These are phyloP conservation scores for Ceratobasidium sp. DNA, from an alignment of 1,284 basidiomycete genomes.

Conservation along the genomic window DNA sequence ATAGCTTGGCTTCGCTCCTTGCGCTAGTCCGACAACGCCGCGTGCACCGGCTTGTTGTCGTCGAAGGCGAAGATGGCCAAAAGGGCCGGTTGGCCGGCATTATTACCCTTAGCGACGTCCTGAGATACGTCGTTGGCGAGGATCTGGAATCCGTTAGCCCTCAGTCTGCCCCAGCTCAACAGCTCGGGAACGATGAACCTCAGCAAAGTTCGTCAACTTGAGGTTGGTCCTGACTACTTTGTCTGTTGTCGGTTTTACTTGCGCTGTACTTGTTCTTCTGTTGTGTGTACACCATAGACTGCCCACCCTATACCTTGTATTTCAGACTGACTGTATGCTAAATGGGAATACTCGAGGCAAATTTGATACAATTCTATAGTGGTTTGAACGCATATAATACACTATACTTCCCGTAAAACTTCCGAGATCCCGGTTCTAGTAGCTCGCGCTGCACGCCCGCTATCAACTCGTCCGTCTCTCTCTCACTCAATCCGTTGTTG, in stretches of 20 bases:
- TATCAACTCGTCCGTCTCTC: constrained; percentile 15
- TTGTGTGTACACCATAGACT: constrained; percentile 33
- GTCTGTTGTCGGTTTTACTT: neutral
- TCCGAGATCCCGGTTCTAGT: constrained; percentile 5
- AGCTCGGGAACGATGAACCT: constrained; percentile 24
- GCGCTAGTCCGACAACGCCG: constrained; percentile 92
- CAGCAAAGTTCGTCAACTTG: constrained; percentile 29
- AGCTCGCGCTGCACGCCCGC: constrained; percentile 3
- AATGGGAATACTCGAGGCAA: neutral
- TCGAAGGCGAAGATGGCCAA: constrained; percentile 85
- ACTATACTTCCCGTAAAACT: constrained; percentile 32
- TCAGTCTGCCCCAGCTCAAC: constrained; percentile 39
- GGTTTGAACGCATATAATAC: constrained; percentile 40
- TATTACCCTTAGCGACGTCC: constrained; percentile 91
- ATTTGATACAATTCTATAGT: neutral
- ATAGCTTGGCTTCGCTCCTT: constrained; percentile 93
- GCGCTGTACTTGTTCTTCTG: neutral
- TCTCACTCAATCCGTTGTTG: constrained; percentile 8
- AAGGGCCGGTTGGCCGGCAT: constrained; percentile 89
- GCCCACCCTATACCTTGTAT: constrained; percentile 36
- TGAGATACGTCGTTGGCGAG: constrained; percentile 85
- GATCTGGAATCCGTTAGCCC: constrained; percentile 34
- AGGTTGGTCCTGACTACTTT: neutral
- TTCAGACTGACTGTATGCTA: constrained; percentile 35
- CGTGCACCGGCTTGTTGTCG: constrained; percentile 93